phyloP scores from a whole-genome alignment of 352 stramenopile species.

The Lagenidium sp. region DNA sequence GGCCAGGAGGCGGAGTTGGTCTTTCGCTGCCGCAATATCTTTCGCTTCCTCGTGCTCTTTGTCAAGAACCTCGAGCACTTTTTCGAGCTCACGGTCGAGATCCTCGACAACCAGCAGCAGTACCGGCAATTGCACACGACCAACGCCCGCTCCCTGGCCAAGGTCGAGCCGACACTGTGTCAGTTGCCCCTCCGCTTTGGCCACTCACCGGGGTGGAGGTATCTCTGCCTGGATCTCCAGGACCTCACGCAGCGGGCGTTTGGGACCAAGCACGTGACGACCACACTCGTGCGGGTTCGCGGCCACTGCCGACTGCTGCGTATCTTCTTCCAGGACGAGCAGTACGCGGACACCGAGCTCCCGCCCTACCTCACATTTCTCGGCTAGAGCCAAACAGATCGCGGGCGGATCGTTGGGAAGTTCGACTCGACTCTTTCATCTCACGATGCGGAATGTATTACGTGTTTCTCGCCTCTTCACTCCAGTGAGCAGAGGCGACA shows the following conservation, averaged over 20 bases:
- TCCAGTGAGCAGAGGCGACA: background rate
- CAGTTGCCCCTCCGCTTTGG: conserved; percentile 60
- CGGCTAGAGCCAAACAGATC: conserved; percentile 18
- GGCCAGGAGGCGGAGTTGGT: conserved; percentile 61
- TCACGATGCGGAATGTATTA: too few species aligned
- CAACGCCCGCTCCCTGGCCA: conserved; percentile 61
- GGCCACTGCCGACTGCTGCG: conserved; percentile 66
- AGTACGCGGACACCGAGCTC: conserved; percentile 58
- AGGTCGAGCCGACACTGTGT: conserved; percentile 34
- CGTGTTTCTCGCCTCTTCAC: too few species aligned
- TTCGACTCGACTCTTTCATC: too few species aligned
- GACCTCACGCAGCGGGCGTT: conserved; percentile 60
- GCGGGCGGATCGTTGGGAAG: too few species aligned
- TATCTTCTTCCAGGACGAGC: conserved; percentile 76
- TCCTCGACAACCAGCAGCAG: conserved; percentile 57
- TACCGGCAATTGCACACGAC: conserved; percentile 56
- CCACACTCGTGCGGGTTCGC: conserved; percentile 45
- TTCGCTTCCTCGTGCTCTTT: conserved; percentile 78
- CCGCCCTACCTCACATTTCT: conserved; percentile 62
- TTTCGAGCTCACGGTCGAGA: conserved; percentile 55
- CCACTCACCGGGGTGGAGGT: conserved; percentile 35
- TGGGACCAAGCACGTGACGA: conserved; percentile 60
- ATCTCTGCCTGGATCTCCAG: conserved; percentile 72
- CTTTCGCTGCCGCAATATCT: conserved; percentile 57
- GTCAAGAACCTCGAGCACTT: conserved; percentile 75